Conservation (phyloP, 805 yeast genomes). For the Hanseniaspora clermontiae region DNA sequence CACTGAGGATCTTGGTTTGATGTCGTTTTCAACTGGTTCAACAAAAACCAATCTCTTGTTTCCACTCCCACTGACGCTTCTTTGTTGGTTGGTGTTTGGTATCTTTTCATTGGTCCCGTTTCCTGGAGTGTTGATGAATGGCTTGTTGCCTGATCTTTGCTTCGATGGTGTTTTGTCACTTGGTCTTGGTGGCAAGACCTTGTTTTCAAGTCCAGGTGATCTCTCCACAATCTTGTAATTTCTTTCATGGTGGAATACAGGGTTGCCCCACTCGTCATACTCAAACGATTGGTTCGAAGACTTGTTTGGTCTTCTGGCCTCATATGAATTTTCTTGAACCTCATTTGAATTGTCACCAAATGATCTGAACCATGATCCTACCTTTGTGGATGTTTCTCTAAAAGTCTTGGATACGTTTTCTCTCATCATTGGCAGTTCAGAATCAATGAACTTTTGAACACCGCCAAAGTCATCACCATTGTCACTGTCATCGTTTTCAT, state of each 20-base stretch:
- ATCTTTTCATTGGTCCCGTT: not conserved
- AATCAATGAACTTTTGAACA: constrained; percentile 46
- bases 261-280: constrained; percentile 13
- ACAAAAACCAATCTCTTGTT: constrained; percentile 12
- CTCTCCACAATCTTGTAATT: constrained; percentile 11
- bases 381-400: constrained; percentile 65
- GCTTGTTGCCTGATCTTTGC: not conserved
- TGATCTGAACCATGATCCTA: constrained; percentile 68
- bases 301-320: not conserved
- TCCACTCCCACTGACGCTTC: constrained; percentile 11
- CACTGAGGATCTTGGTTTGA: not conserved
- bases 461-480: constrained; percentile 32
- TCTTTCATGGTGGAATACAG: constrained; percentile 2
- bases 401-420: constrained; percentile 61
- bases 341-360: constrained; percentile 27
- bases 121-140: constrained; percentile 9
- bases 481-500: constrained; percentile 13
- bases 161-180: not conserved
- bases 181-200: constrained; percentile 5
- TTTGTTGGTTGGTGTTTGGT: not conserved
- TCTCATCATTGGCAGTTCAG: constrained; percentile 46
- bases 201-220: constrained; percentile 6
- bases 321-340: constrained; percentile 13
- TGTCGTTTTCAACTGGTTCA: constrained; percentile 3
- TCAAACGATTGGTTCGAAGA: not conserved